phyloP scores from a whole-genome alignment of 805 yeast genomes.

The Candida xyloterini region DNA sequence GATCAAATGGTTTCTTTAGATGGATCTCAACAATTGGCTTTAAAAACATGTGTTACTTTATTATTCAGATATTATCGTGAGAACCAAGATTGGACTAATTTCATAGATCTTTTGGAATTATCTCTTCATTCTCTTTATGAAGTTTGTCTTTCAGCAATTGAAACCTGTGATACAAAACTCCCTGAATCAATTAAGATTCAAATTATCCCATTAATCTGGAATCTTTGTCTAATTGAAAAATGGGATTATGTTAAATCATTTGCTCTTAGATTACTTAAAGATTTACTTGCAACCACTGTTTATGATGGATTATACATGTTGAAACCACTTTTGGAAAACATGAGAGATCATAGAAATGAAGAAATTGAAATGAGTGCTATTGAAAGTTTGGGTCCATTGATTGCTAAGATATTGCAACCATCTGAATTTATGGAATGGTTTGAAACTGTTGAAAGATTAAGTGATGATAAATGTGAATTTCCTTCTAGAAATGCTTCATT shows the following conservation, averaged over 20 bases:
- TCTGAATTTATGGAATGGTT: conserved; percentile 29
- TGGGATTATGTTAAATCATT: conserved; percentile 46
- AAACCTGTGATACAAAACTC: conserved; percentile 24
- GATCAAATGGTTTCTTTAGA: conserved; percentile 31
- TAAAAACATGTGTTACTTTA: conserved; percentile 33
- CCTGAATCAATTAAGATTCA: conserved; percentile 1
- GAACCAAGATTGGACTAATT: conserved; percentile 21
- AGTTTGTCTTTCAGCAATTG: conserved; percentile 42
- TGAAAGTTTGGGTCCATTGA: conserved; percentile 9
- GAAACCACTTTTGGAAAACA: not conserved
- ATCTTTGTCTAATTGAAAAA: conserved; percentile 21
- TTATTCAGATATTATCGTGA: conserved; percentile 27
- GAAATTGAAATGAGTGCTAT: conserved; percentile 8
- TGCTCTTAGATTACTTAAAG: conserved; percentile 36
- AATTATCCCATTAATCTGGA: conserved; percentile 24
- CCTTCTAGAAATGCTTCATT: conserved; percentile 46
- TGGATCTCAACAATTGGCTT: conserved; percentile 50
- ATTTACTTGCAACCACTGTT: conserved; percentile 14
- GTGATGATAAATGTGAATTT: conserved; percentile 44
- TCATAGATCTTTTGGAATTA: conserved; percentile 29
- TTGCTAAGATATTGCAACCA: conserved; percentile 4
- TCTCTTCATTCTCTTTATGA: conserved; percentile 40
- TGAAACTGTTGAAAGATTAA: conserved; percentile 24
- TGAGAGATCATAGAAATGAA: not conserved
- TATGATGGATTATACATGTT: conserved; percentile 1